Evolutionary conservation across 495 filamentous ascomycete species (phyloP), one percentile per base, ranked within the genome.

Genomic region (Jackrogersella multiformis): DNA sequence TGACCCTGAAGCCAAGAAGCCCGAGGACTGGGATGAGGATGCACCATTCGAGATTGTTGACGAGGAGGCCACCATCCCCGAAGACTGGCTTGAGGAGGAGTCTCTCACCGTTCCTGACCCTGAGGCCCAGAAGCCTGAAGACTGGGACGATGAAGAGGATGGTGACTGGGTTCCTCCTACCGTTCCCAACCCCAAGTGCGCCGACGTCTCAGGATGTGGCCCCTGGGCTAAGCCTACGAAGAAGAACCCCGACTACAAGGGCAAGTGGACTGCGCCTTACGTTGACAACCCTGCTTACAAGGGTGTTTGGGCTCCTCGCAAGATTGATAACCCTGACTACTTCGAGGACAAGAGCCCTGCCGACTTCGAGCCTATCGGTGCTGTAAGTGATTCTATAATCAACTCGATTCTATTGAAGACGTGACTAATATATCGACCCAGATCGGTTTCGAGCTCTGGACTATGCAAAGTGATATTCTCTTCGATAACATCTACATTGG

Each of bases 401-500:
- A 1, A 21, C 26, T 7, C 21, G 23, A 18, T 26, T 8, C 15
- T 35, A 9, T 21, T 9, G 21, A 15, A 20, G 15, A 21, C 28
- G 6, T 21, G 57, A 54, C 72, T 74, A 64, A 76, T 62, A 30
- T 61, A 16, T 53, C 18, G 6, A 57, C 44, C 7, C 74, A 92
- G 89, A 92, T 97, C 82, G 94, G 95, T 71, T 97, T 97, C 72
- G 96, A 98, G 81, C 92, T 99, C 81, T 99, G 95, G 95, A 98
- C 96, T 72, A 99, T 99, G 95, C 95, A 97, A 77, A 96, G 89
- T 79, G 91, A 97, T 78, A 97, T 98, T 68, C 89, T 97, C 71
- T 99, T 99, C 74, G 93, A 98, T 88, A 99, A 99, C 89, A 93
- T 99, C 86, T 99, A 98, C 87, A 90, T 99, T 80, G 96, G 96